Conservation (phyloP, 371 early-diverging fungal species). For the Mucor sp. region DNA sequence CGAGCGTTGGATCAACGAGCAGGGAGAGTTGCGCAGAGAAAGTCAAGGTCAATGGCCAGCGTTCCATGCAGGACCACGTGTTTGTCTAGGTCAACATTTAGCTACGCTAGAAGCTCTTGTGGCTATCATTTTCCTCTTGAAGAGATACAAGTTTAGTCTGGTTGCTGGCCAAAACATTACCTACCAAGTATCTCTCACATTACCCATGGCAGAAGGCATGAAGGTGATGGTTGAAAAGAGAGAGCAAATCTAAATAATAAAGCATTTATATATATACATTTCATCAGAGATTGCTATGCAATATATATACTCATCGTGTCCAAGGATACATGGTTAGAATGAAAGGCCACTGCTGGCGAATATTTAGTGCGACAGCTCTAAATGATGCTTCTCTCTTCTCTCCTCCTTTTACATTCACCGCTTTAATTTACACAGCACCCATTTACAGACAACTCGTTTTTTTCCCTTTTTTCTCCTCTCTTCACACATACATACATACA, state of each 20-base stretch:
- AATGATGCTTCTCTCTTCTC: too few species aligned
- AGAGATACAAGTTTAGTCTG: constrained; percentile 46
- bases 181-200: constrained; percentile 39
- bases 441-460: background rate
- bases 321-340: too few species aligned
- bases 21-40: constrained; percentile 38
- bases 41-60: constrained; percentile 49
- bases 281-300: too few species aligned
- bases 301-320: too few species aligned
- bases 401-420: background rate
- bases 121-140: constrained; percentile 40
- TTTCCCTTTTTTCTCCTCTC: background rate
- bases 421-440: background rate
- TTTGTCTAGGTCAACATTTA: constrained; percentile 63
- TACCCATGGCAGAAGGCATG: constrained; percentile 55
- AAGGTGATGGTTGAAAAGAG: constrained; percentile 39
- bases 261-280: too few species aligned
- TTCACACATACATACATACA: background rate
- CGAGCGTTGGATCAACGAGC: constrained; percentile 59
- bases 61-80: constrained; percentile 73
- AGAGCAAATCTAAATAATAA: background rate
- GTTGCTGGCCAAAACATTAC: constrained; percentile 40
- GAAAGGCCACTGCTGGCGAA: too few species aligned
- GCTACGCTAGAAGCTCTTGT: constrained; percentile 51
- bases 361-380: background rate